Conservation (phyloP, 768 basidiomycete genomes). For the Neoboletus subvelutipes region DNA sequence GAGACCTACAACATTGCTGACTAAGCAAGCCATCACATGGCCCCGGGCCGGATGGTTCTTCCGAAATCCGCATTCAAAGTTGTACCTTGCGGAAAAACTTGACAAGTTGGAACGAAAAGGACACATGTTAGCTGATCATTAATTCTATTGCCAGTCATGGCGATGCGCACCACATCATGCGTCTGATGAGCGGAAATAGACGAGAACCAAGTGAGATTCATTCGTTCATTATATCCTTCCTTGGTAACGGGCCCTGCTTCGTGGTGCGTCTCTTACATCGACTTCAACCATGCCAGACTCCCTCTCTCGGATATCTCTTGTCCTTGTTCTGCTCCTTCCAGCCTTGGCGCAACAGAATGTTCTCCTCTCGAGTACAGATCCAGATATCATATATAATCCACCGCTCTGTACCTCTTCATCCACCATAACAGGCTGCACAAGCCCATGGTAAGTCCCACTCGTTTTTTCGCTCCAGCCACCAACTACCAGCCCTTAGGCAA, state of each 20-base stretch:
- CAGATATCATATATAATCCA: constrained; percentile 31
- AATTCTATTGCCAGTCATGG: background rate
- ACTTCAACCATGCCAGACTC: constrained; percentile 24
- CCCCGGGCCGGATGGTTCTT: background rate
- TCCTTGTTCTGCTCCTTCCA: constrained; percentile 8
- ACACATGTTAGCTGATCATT: background rate
- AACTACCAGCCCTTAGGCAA: constrained; percentile 21
- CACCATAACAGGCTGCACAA: constrained; percentile 16
- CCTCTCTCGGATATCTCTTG: constrained; percentile 16
- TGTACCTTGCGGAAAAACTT: background rate
- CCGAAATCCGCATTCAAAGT: background rate
- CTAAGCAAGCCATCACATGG: constrained; percentile 1
- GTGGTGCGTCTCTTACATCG: background rate
- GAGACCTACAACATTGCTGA: background rate
- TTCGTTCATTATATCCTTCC: background rate
- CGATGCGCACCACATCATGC: background rate
- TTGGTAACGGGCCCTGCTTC: constrained; percentile 7
- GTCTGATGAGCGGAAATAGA: constrained; percentile 11
- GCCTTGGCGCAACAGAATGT: constrained; percentile 24
- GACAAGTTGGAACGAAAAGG: background rate
- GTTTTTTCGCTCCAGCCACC: background rate
- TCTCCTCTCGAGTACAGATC: constrained; percentile 18
- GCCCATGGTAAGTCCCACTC: constrained; percentile 24
- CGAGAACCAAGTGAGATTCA: constrained; percentile 1
- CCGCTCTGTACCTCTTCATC: constrained; percentile 20